Base-by-base conservation (phyloP, 257 asterid species). In the Craterostigma plantagineum region DNA sequence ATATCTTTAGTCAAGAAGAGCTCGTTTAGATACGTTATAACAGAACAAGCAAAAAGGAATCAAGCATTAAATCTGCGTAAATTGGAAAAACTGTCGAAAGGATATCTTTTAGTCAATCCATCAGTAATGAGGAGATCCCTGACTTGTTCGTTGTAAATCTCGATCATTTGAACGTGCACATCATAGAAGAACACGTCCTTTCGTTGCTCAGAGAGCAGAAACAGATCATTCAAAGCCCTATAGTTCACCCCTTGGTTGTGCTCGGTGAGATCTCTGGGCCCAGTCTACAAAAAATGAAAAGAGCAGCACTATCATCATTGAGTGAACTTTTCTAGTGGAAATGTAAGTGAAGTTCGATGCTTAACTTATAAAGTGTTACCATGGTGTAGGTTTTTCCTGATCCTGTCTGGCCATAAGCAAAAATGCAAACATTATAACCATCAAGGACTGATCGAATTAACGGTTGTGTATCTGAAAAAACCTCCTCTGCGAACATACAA, bases 301-400 rank as follows among this genome's bases (percentile, higher is more conserved):
- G 51, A 57, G 43, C n/a, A n/a, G n/a, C 57, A 51, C 56, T 30
- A 42, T 33, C 38, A 33, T 34, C 42, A 11, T 13, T 14, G 18
- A 3, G 34, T 50, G 50, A 59, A 45, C 49, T 14, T 60, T 46
- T 9, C 42, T 43, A 43, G 54, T 23, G 40, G 36, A 42, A 51
- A 51, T n/a, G n/a, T n/a, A n/a, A n/a, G n/a, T n/a, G n/a, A n/a
- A n/a, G n/a, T 5, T 7, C 30, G 6, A 23, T 23, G 6, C 4
- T 23, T 23, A 23, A 23, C n/a, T n/a, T n/a, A n/a, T n/a, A n/a
- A n/a, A n/a, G n/a, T 6, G 30, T 55, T 52, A 87, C 97, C 97
- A 87, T 87, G n/a, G 97, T 87, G 62, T 42, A 82, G 18, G 97
- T 87, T 62, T 87, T 87, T 66, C 97, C 97, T n/a, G 97, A 87